Evolutionary conservation across 805 yeast genomes (phyloP), one percentile per base, ranked within the genome.

Genomic region (Metschnikowia cubensis): DNA sequence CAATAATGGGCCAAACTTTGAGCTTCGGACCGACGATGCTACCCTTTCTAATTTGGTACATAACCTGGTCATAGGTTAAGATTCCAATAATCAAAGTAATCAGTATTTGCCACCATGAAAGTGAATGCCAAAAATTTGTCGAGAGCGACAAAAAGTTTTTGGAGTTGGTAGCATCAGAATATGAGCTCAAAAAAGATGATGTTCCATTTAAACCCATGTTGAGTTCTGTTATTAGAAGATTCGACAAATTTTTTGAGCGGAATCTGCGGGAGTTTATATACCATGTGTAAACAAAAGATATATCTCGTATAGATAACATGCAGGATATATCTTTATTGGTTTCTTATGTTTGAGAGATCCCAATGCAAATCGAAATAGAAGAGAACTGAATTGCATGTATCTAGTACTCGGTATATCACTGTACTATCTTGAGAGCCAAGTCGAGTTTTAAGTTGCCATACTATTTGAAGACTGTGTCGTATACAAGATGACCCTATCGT

Each of bases 1-100:
- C 99, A 59, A 94, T 91, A 45, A 94, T 76, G 2, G 99, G 99
- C 90, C 96, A 92, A 50, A 90, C 62, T 69, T 94, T 94, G 67
- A 77, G 83, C 41, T 73, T 69, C 13, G 97, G 99, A 20, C 99
- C 99, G 7, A 89, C 97, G 66, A 92, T 89, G 33, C 80, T 64
- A 39, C 97, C 97, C 69, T 94, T 94, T 55, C 83, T 82, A 41
- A 81, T 61, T 62, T 89, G 84, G 66, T 94, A 94, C 55, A 79
- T 69, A n/a, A 89, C 67, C 68, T 86, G 95, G 68, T 89, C 96
- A 64, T 80, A 86, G 1, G 81, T 73, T 42, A 87, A 60, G 4
- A 72, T 69, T 13, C 80, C 56, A 2, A 81, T 74, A 6, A 82
- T 47, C 1, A 77, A 54, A 1, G 87, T 72, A 25, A 78, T 47